Base-by-base conservation (phyloP, 1,284 basidiomycete species). In the Neonothopanus nambi region DNA sequence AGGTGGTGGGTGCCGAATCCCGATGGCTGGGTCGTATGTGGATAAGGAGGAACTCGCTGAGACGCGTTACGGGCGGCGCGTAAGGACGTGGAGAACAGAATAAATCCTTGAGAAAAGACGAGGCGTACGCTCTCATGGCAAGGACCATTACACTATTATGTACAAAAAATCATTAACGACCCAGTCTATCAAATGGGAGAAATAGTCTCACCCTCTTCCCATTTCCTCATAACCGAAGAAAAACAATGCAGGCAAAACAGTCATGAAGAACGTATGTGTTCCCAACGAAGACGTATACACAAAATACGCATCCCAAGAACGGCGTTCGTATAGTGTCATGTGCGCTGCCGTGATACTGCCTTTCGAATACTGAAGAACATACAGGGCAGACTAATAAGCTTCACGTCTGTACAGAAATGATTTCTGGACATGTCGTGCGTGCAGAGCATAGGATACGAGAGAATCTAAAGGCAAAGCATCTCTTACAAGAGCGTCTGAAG, bases 201-300 rank as follows among this genome's bases (percentile, higher is more conserved):
- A 28, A 17, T 23, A 36, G 9, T 48, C 38, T 24, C 30, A 42
- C 91, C 86, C 91, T 65, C 85, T 70, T 3, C 87, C 93, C 42
- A 85, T 74, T 45, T 86, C 78, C 1, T 75, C 75, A 57, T 85
- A 81, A 1, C 93, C 93, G 62, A 96, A 93, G 80, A 95, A 98
- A 67, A 89, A 96, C 54, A 92, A 77, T 3, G 88, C 76, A 0
- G 96, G 95, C 1, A 98, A 73, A 60, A 91, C 82, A 23, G 87
- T 84, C 83, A 96, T 91, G 77, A 98, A 98, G 75, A 96, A 98
- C 0, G 92, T 95, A 66, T 98, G 95, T 0, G 94, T 93, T 0
- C 93, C 93, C 43, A 97, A 80, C 0, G 92, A 79, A 1, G 93
- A 94, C 0, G 92, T 90, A 67, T 95, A 93, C 55, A 96, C 86